A percentile compares a stretch with the other conserved stretches of the same genome.
Conservation (phyloP, 148 eudicot species). For the Hydrangea macrophylla region DNA sequence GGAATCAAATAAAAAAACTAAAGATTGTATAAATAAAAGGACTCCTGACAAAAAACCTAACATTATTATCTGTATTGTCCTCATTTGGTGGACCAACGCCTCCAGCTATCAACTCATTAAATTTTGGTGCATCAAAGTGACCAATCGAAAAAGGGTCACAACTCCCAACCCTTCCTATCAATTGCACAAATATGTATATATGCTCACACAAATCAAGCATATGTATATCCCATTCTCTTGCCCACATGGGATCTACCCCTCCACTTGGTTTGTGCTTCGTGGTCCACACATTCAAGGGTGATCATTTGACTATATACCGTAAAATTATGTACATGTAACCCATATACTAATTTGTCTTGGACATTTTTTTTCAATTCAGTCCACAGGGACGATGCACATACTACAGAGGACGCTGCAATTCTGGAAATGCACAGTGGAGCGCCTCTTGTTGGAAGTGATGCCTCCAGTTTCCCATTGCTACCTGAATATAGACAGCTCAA, state of each 20-base stretch:
- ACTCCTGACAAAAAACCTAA: no score
- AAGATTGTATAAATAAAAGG: no score
- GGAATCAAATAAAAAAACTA: no score
- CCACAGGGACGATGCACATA: constrained; percentile 23
- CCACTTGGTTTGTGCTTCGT: no score
- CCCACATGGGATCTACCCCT: background rate
- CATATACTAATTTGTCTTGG: constrained; percentile 2
- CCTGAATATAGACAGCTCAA: constrained; percentile 36
- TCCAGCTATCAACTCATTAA: no score
- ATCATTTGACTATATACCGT: background rate
- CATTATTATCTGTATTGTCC: no score
- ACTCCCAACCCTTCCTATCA: no score
- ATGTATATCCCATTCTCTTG: background rate
- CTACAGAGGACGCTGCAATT: constrained; percentile 29
- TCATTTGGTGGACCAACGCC: no score
- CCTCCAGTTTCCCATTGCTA: constrained; percentile 27
- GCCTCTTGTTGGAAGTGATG: constrained; percentile 20
- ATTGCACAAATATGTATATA: no score
- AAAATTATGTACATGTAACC: background rate
- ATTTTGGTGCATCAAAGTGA: background rate
- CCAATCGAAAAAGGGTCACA: no score
- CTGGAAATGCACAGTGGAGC: constrained; percentile 30
- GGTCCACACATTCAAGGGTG: no score
- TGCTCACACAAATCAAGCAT: no score
- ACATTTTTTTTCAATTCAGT: constrained; percentile 10